Evolutionary conservation across 345 rosid genomes (phyloP), one percentile per base, ranked within the genome.

Genomic region (Draba incana): DNA sequence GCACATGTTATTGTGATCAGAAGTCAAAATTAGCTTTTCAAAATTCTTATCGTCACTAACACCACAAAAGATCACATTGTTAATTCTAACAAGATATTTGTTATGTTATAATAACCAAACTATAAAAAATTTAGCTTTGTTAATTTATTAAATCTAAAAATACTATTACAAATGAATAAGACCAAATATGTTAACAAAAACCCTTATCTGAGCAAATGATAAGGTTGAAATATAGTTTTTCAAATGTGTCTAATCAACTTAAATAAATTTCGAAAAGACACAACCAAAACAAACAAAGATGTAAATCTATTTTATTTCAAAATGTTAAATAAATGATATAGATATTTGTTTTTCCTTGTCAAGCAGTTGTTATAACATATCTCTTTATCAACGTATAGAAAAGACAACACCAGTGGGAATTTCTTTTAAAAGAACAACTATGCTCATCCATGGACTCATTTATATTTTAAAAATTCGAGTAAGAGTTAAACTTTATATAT

Each of bases 21-120:
- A 53, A 54, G 56, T 71, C 56, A 62, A 53, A 44, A 14, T 1
- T 45, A 54, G 15, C 14, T 71, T 71, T 37, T 33, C 55, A 52
- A 45, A 62, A 35, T 62, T 62, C 49, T 71, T 71, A 43, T 41
- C 14, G 9, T 33, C 61, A 10, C 47, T 15, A 7, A 53, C 51
- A 11, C 14, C 70, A 10, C 42, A 50, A 10, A 4, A 4, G 10
- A 4, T 57, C 8, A 35, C 8, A 45, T 24, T 4, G 37, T 7
- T 24, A 14, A 25, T 37, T 46, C 20, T 35, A 27, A 24, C 37
- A 57, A 49, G 8, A 27, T 68, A 15, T 37, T 31, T 43, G 3
- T 35, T 33, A 45, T 14, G 56, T 25, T 37, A 35, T 35, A 46
- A 13, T 20, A 20, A 20, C n/a, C 11, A 45, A 11, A 41, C 39